These are phyloP conservation scores for Nitzschia palea DNA, from an alignment of 108 stramenopile genomes.

Conservation along the genomic window DNA sequence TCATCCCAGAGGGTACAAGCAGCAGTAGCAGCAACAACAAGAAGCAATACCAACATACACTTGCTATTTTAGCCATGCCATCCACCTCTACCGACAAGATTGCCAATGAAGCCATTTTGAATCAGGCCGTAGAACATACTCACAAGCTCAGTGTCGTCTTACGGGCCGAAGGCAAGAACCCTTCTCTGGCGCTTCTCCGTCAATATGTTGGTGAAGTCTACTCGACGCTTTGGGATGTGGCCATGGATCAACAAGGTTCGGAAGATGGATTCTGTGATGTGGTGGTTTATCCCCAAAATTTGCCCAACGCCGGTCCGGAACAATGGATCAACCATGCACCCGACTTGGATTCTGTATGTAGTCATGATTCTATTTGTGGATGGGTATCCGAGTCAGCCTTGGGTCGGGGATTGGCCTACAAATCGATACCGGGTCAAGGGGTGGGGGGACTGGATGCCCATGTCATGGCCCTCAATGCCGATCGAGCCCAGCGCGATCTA, in stretches of 20 bases:
- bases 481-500: slow-evolving; percentile 53
- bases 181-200: slow-evolving; percentile 66
- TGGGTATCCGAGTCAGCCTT: slow-evolving; percentile 58
- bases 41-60: slow-evolving; percentile 43
- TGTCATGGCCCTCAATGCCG: slow-evolving; percentile 76
- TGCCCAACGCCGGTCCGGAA: slow-evolving; percentile 86
- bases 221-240: slow-evolving; percentile 77
- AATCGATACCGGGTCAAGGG: slow-evolving; percentile 46
- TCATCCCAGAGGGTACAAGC: no score
- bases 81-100: slow-evolving; percentile 76
- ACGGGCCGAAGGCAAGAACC: slow-evolving; percentile 48
- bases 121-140: slow-evolving; percentile 56
- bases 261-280: slow-evolving; percentile 59
- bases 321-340: slow-evolving; percentile 63
- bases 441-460: slow-evolving; percentile 69
- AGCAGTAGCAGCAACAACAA: not conserved
- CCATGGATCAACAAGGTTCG: slow-evolving; percentile 24
- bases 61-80: slow-evolving; percentile 84
- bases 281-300: slow-evolving; percentile 84
- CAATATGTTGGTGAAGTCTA: slow-evolving; percentile 87
- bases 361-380: slow-evolving; percentile 77
- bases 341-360: slow-evolving; percentile 70
- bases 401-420: slow-evolving; percentile 54
- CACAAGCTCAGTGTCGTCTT: slow-evolving; percentile 66
- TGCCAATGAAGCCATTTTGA: slow-evolving; percentile 87